These are phyloP conservation scores for Epichloe bromicola DNA, from an alignment of 2,329 filamentous ascomycete species.

Conservation along the genomic window DNA sequence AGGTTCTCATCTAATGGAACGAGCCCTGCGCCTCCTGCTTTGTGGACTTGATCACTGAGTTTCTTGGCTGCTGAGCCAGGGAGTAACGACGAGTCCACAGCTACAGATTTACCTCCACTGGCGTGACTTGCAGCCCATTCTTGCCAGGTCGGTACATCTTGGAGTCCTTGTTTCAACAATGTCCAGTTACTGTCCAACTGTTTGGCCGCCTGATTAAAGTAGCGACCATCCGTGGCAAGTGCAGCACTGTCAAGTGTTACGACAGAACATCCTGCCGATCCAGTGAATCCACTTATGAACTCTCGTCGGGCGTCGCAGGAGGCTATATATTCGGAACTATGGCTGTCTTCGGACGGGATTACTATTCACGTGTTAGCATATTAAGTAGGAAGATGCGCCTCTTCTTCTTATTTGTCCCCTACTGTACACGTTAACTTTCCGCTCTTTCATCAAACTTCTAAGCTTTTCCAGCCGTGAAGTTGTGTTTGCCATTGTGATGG, in stretches of 20 bases:
- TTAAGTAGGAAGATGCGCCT: neutral
- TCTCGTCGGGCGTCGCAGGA: conserved; percentile 85
- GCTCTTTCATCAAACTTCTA: conserved; percentile 74
- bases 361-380: conserved; percentile 39
- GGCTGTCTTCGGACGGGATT: conserved; percentile 90
- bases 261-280: conserved; percentile 86
- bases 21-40: conserved; percentile 67
- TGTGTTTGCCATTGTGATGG: conserved; percentile 39
- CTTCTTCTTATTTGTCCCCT: conserved; percentile 18
- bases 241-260: conserved; percentile 78
- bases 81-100: conserved; percentile 80
- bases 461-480: conserved; percentile 62
- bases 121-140: conserved; percentile 87
- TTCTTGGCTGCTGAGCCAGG: conserved; percentile 53
- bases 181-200: conserved; percentile 88
- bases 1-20: conserved; percentile 69
- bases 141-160: conserved; percentile 93
- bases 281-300: conserved; percentile 88
- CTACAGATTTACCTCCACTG: conserved; percentile 76
- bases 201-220: conserved; percentile 91
- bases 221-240: conserved; percentile 86
- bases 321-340: conserved; percentile 96
- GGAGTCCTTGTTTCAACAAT: conserved; percentile 81
- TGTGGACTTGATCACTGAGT: conserved; percentile 74
- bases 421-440: conserved; percentile 88